phyloP scores from a whole-genome alignment of 179 eudicot species.

The Spinacia oleracea region DNA sequence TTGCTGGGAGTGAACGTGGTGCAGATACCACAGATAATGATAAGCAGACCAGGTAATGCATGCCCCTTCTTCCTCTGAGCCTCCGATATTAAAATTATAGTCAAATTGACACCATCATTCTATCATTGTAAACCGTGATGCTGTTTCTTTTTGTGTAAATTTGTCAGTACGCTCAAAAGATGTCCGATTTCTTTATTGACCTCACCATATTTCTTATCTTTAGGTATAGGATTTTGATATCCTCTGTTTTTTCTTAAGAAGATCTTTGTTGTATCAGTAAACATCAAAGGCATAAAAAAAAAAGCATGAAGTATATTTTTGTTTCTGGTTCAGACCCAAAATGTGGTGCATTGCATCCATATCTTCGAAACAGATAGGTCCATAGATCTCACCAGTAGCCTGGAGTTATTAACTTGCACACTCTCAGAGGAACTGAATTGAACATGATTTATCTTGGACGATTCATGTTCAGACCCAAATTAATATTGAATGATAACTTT shows the following conservation, averaged over 20 bases:
- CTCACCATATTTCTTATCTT: background rate
- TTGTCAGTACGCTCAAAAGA: background rate
- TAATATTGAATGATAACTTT: no score
- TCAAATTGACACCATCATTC: no score
- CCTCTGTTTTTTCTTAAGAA: background rate
- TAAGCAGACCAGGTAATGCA: conserved; percentile 55
- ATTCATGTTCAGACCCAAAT: background rate
- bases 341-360: background rate
- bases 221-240: background rate
- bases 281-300: no score
- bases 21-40: conserved; percentile 68
- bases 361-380: no score
- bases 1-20: conserved; percentile 73
- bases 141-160: no score
- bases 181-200: background rate
- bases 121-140: no score
- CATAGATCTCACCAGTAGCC: no score
- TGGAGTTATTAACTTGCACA: no score
- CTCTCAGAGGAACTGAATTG: background rate
- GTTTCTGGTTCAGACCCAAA: background rate
- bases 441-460: background rate
- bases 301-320: no score
- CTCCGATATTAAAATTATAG: background rate
- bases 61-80: background rate
- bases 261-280: no score